Evolutionary conservation across 345 rosid genomes (phyloP), one percentile per base, ranked within the genome.

Genomic region (Rhizophora apiculata): DNA sequence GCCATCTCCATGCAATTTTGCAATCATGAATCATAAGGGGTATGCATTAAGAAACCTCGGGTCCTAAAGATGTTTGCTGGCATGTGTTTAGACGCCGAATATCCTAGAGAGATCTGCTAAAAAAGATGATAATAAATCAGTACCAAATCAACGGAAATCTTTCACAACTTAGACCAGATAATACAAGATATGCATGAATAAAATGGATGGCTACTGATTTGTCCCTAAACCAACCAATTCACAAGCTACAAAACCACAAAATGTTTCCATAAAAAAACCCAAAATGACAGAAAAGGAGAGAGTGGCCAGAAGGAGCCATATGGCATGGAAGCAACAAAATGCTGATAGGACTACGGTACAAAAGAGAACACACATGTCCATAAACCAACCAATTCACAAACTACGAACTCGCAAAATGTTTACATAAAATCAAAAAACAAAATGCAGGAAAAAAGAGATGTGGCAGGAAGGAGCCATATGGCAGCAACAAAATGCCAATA

Each of bases 141-240:
- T 43, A 11, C 49, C 19, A 43, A 43, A 43, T 43, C 18, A 43
- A 43, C 18, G 0, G 49, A 43, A 43, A 43, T 13, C 49, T 43
- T 43, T 3, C 18, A 43, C 49, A 43, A 43, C 49, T 43, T 43
- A 19, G 5, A 43, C 19, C 49, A 43, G 18, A 43, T 13, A 43
- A 43, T 43, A 11, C 49, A 43, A 43, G 18, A 43, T 13, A 24
- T 56, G 11, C 1, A 24, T 6, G 6, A 46, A 16, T 27, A 3
- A 9, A 26, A 10, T 73, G 76, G 30, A 72, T 67, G 21, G 76
- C 67, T 2, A 62, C 67, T 11, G 76, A 73, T 73, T 60, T 66
- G 30, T 66, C 67, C 62, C 71, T 73, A 36, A 60, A 67, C 53
- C 67, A 27, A 43, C 11, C 26, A 20, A 6, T 56, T 43, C 11